Base-by-base conservation (phyloP, 306 rosid species). In the Potentilla sterilis region DNA sequence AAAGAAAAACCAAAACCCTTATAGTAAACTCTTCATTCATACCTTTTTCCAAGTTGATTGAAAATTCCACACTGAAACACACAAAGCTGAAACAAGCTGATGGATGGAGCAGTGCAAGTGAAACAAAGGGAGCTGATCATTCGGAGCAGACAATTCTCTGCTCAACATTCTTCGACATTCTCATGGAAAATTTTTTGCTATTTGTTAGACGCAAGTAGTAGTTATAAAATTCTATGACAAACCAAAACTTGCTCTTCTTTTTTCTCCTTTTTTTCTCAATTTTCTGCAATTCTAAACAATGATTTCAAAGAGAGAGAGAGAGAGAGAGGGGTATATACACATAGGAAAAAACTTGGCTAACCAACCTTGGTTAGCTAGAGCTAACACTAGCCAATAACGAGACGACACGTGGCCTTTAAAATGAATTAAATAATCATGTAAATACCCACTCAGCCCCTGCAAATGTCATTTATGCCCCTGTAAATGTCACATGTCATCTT, bases 111-210 rank as follows among this genome's bases (percentile, higher is more conserved):
- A 67, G 52, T 2, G 71, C 2, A 19, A 42, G 71, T 21, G 52
- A 41, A 42, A 67, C 66, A 24, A 42, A 44, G n/a, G 8, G 15
- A 65, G 47, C n/a, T 71, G 64, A 71, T 42, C 64, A 49, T 47
- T 35, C 66, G 22, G 54, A 58, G 55, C 41, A 43, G 19, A 59
- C 69, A 28, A 32, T 61, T 28, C 21, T 35, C 49, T 74, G 69
- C 69, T 59, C 69, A 59, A 43, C 77, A 74, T 43, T 74, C 77
- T 59, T 11, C 19, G 46, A 43, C 77, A 59, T 74, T 43, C 35
- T 59, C 51, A 43, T 43, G 41, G 55, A 24, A 15, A 44, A 22
- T 32, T 14, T 6, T 1, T 4, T 57, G 42, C 15, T 57, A 72
- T 72, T 37, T 72, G 32, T 0, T 24, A 9, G 15, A 21, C 37